Evolutionary conservation across 106 monocot genomes (phyloP).

Genomic region (Narthecium ossifragum): DNA sequence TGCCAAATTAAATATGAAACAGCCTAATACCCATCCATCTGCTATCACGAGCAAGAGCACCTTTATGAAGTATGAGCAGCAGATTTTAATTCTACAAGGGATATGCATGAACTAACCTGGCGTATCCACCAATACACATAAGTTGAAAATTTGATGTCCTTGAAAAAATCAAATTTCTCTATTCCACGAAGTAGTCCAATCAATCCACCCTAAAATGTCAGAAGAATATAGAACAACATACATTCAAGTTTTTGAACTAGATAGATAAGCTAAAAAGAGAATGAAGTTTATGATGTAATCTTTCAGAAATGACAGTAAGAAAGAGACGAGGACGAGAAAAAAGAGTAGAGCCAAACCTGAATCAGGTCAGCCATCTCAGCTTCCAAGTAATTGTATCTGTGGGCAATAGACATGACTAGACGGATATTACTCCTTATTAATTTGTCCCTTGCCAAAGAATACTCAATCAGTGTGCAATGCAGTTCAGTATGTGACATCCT

Average conservation of each 20-base stretch:
- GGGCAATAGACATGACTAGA: constrained; percentile 91
- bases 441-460: constrained; percentile 87
- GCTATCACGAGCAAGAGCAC: too few species aligned
- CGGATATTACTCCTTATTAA: constrained; percentile 84
- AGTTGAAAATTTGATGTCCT: constrained; percentile 87
- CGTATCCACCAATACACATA: constrained; percentile 99
- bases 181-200: constrained; percentile 91
- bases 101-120: constrained; percentile 69
- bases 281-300: too few species aligned
- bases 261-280: too few species aligned
- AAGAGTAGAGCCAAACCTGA: constrained; percentile 40
- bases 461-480: constrained; percentile 56
- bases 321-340: not conserved
- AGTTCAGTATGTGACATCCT: constrained; percentile 51
- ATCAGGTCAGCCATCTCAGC: constrained; percentile 88
- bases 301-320: not conserved
- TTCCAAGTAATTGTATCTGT: constrained; percentile 86
- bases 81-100: too few species aligned
- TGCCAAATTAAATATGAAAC: too few species aligned
- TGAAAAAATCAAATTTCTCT: constrained; percentile 95
- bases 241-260: too few species aligned
- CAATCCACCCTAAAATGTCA: constrained; percentile 65
- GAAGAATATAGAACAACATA: too few species aligned
- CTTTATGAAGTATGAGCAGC: too few species aligned
- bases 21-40: too few species aligned